These are phyloP conservation scores for Solanum hybrid DNA, from an alignment of 305 asterid species.

Conservation along the genomic window DNA sequence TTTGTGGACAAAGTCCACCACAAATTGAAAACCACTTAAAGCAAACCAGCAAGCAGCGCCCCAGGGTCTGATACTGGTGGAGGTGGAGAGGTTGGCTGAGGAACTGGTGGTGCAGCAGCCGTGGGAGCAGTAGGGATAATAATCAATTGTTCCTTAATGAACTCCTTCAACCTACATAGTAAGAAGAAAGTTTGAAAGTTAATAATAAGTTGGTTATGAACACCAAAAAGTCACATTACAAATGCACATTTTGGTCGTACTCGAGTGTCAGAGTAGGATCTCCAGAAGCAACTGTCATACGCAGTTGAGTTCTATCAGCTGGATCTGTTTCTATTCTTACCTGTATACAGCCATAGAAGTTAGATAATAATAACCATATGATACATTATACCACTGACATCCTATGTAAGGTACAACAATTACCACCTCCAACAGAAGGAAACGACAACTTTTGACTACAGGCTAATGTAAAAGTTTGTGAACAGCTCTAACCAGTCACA, in stretches of 20 bases:
- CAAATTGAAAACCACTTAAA: conserved; percentile 30
- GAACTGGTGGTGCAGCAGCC: conserved; percentile 30
- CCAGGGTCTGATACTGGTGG: conserved; percentile 63
- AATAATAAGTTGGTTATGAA: background rate
- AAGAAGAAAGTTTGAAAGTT: background rate
- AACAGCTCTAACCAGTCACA: background rate
- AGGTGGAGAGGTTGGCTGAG: conserved; percentile 49
- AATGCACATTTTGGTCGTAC: conserved; percentile 37
- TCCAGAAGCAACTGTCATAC: conserved; percentile 95
- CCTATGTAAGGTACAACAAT: background rate
- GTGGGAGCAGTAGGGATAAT: conserved; percentile 53
- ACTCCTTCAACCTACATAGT: conserved; percentile 74
- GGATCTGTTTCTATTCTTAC: conserved; percentile 98
- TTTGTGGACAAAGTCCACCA: background rate
- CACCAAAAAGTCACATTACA: background rate
- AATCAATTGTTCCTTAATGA: conserved; percentile 79
- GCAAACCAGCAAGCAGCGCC: conserved; percentile 85
- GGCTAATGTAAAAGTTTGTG: background rate
- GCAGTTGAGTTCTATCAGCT: conserved; percentile 92
- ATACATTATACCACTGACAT: background rate
- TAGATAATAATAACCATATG: background rate
- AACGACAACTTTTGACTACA: background rate
- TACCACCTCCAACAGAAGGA: background rate
- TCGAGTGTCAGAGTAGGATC: conserved; percentile 80
- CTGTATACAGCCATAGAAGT: conserved; percentile 30